Evolutionary conservation across 2,329 filamentous ascomycete genomes (phyloP).

Genomic region (Arthroderma sp.): DNA sequence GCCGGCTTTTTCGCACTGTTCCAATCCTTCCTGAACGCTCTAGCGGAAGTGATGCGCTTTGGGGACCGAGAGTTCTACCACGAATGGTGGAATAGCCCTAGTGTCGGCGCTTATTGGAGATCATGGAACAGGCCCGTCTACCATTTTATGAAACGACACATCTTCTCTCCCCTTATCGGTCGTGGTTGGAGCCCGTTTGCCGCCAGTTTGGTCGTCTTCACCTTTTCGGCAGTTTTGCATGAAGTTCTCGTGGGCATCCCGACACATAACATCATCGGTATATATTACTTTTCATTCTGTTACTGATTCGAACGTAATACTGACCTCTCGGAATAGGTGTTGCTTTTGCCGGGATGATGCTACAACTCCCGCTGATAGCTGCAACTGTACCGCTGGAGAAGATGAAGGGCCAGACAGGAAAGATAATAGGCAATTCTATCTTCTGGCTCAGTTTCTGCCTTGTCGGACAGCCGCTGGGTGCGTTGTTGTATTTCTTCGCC

Average conservation of each 20-base stretch:
- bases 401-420: constrained; percentile 61
- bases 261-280: constrained; percentile 84
- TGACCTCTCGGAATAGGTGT: constrained; percentile 54
- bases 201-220: constrained; percentile 73
- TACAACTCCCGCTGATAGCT: constrained; percentile 78
- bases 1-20: constrained; percentile 96
- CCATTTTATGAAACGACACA: constrained; percentile 88
- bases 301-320: too few relatives aligned
- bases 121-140: constrained; percentile 98
- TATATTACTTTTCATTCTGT: too few relatives aligned
- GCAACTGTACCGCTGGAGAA: constrained; percentile 69
- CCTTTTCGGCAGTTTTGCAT: constrained; percentile 78
- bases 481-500: constrained; percentile 89
- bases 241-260: constrained; percentile 88
- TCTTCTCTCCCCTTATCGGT: constrained; percentile 78
- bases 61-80: constrained; percentile 91
- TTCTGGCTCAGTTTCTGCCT: constrained; percentile 97
- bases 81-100: constrained; percentile 94
- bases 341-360: constrained; percentile 85
- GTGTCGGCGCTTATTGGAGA: constrained; percentile 80
- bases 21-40: constrained; percentile 79
- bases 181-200: constrained; percentile 61
- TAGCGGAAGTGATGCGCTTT: constrained; percentile 82
- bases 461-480: constrained; percentile 85
- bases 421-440: constrained; percentile 76